A percentile compares a stretch with the other conserved stretches of the same genome.
phyloP scores from a whole-genome alignment of 371 early-diverging fungal genomes.

The Funneliformis caledonium region DNA sequence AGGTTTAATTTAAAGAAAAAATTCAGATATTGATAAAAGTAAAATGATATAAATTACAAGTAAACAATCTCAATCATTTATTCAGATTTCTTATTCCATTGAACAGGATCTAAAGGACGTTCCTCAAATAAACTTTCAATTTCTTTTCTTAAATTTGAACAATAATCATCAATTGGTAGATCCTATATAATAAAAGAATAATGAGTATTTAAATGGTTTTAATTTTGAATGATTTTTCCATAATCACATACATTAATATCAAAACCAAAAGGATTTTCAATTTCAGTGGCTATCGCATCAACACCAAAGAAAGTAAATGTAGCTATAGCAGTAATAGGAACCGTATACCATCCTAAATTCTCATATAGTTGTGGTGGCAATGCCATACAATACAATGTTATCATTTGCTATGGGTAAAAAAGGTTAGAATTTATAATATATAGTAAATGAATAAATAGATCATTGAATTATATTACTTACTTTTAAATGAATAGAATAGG shows the following conservation, averaged over 20 bases:
- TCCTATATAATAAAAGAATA: neutral
- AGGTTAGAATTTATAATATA: no score
- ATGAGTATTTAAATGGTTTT: neutral
- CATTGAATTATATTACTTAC: neutral
- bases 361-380: conserved; percentile 71
- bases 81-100: neutral
- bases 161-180: neutral
- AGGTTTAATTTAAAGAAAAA: no score
- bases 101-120: neutral
- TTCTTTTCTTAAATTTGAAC: neutral
- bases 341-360: conserved; percentile 58
- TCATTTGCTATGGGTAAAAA: conserved; percentile 60
- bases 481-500: conserved; percentile 70
- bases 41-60: no score
- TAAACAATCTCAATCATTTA: no score
- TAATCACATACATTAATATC: conserved; percentile 36
- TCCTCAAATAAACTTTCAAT: neutral
- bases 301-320: conserved; percentile 76
- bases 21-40: no score
- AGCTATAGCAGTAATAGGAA: conserved; percentile 66
- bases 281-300: conserved; percentile 62
- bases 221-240: neutral
- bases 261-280: conserved; percentile 73
- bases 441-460: neutral
- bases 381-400: conserved; percentile 65